phyloP scores from a whole-genome alignment of 768 basidiomycete species.

The Mrakia hoshinonis region DNA sequence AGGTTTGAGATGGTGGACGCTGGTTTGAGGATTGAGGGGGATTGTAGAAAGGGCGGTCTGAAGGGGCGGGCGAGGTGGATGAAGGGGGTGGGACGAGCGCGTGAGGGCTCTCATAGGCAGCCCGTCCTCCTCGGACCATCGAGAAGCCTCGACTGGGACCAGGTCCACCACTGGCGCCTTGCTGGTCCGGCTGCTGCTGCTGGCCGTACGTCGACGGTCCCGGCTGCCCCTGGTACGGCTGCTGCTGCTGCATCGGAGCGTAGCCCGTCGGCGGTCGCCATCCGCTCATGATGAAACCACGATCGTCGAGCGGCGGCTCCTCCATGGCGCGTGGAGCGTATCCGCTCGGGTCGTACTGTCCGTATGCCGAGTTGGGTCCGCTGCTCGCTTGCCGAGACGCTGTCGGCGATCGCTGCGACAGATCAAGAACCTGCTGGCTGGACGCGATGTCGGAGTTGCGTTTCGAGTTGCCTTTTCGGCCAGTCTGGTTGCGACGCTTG shows the following conservation, averaged over 20 bases:
- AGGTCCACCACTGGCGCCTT: constrained; percentile 13
- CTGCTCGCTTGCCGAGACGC: constrained; percentile 5
- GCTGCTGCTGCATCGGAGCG: not conserved
- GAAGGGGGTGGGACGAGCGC: not conserved
- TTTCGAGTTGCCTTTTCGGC: not conserved
- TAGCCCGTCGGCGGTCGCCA: constrained; percentile 54
- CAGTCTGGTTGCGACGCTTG: constrained; percentile 37
- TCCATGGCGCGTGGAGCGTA: constrained; percentile 31
- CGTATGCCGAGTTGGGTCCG: not conserved
- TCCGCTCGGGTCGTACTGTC: constrained; percentile 14
- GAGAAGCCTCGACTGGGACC: constrained; percentile 59
- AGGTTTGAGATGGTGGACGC: not conserved
- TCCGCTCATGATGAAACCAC: constrained; percentile 92
- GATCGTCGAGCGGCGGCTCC: constrained; percentile 54
- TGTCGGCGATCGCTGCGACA: constrained; percentile 4
- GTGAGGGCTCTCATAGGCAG: constrained; percentile 72
- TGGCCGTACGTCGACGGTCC: constrained; percentile 22
- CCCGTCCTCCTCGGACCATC: constrained; percentile 75
- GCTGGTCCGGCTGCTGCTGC: constrained; percentile 28
- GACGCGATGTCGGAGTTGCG: constrained; percentile 33
- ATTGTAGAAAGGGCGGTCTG: not conserved
- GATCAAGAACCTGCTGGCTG: constrained; percentile 25
- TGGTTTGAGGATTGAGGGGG: not conserved
- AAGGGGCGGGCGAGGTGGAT: not conserved
- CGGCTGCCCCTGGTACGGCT: constrained; percentile 1